Conservation (phyloP, 495 filamentous ascomycete genomes). For the Talaromyces adpressus region DNA sequence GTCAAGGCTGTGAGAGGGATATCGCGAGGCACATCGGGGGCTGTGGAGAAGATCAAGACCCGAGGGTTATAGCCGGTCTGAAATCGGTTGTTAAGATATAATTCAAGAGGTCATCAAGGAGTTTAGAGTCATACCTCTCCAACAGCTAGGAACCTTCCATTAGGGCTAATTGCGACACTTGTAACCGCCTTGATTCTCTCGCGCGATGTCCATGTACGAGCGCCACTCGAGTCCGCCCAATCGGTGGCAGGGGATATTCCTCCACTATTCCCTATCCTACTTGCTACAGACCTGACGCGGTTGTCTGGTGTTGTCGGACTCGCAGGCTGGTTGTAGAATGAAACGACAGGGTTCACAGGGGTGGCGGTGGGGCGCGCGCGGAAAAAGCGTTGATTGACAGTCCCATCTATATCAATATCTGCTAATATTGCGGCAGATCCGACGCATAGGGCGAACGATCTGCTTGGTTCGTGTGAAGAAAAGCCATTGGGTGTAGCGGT, state of each 20-base stretch:
- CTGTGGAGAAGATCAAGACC: conserved; percentile 80
- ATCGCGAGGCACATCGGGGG: conserved; percentile 67
- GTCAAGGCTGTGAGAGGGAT: conserved; percentile 75
- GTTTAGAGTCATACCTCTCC: conserved; percentile 57
- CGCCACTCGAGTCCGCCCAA: conserved; percentile 52
- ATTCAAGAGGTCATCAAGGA: background rate
- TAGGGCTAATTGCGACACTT: conserved; percentile 84
- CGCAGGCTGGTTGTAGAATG: conserved; percentile 57
- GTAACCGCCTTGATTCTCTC: conserved; percentile 94
- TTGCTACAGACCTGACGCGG: conserved; percentile 25
- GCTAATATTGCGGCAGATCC: conserved; percentile 92
- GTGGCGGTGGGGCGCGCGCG: conserved; percentile 74
- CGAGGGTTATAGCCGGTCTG: conserved; percentile 87
- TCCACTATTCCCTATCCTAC: conserved; percentile 23
- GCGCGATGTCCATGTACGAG: conserved; percentile 73
- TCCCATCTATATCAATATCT: conserved; percentile 62
- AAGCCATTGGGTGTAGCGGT: conserved; percentile 80
- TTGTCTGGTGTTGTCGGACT: conserved; percentile 39
- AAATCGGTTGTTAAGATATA: background rate
- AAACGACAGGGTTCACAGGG: conserved; percentile 50
- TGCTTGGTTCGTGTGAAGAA: conserved; percentile 63
- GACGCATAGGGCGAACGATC: conserved; percentile 79
- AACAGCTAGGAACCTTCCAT: conserved; percentile 83
- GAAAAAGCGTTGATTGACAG: conserved; percentile 80
- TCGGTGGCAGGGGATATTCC: conserved; percentile 36